phyloP scores from a whole-genome alignment of 768 basidiomycete species.

The Infundibulicybe gibba region DNA sequence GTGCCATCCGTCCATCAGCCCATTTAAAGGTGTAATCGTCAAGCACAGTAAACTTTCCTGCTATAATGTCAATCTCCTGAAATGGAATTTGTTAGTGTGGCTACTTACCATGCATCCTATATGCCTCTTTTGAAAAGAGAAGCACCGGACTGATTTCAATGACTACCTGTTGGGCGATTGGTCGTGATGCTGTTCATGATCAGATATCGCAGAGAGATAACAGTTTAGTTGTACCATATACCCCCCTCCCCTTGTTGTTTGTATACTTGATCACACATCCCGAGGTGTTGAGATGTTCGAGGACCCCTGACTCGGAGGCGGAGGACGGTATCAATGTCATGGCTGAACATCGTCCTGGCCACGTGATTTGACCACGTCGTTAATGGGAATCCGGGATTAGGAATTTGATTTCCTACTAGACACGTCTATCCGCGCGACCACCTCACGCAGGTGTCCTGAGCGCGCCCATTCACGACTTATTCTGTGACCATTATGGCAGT shows the following conservation, averaged over 20 bases:
- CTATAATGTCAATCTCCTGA: not conserved
- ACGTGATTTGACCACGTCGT: too few relatives aligned
- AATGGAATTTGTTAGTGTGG: not conserved
- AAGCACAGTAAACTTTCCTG: slow-evolving; percentile 53
- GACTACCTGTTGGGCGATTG: slow-evolving; percentile 58
- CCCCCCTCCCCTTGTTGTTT: slow-evolving; percentile 54
- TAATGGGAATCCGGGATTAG: too few relatives aligned
- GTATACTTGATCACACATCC: slow-evolving; percentile 44
- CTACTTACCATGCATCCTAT: slow-evolving; percentile 50
- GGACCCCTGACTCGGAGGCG: slow-evolving; percentile 10
- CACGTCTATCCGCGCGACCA: too few relatives aligned
- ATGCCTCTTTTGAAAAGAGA: slow-evolving; percentile 70
- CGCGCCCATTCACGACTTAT: not conserved
- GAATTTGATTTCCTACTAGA: too few relatives aligned
- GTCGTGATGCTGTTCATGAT: slow-evolving; percentile 36
- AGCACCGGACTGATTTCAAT: slow-evolving; percentile 86
- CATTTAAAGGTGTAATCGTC: slow-evolving; percentile 80
- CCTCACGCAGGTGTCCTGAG: too few relatives aligned
- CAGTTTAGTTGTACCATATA: slow-evolving; percentile 47
- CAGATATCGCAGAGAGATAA: not conserved
- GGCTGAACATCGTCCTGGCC: too few relatives aligned
- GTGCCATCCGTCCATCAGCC: slow-evolving; percentile 70
- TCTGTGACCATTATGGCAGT: slow-evolving; percentile 13
- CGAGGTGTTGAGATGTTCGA: slow-evolving; percentile 38
- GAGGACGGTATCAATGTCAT: slow-evolving; percentile 3